These are phyloP conservation scores for Beauveria varroae DNA, from an alignment of 2,329 filamentous ascomycete genomes.

Conservation along the genomic window DNA sequence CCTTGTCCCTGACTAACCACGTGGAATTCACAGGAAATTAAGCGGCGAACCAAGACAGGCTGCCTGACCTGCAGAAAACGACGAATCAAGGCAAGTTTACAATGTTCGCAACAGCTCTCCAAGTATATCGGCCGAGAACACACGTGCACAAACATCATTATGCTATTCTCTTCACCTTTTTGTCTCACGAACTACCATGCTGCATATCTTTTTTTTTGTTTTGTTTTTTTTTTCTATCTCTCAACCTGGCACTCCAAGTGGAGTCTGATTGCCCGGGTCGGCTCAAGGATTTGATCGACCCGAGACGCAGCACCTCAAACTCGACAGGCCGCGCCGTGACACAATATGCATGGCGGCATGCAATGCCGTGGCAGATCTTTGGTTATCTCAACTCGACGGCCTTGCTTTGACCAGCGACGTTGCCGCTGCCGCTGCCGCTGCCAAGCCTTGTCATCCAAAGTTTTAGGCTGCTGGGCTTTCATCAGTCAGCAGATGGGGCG, in stretches of 20 bases:
- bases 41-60: conserved; percentile 55
- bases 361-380: not conserved
- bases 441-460: not conserved
- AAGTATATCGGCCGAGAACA: not conserved
- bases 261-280: not conserved
- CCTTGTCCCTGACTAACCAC: not conserved
- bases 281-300: not conserved
- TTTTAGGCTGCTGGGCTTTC: not conserved
- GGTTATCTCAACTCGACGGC: not conserved
- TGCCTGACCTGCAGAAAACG: conserved; percentile 55
- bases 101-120: not conserved
- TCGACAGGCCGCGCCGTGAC: not conserved
- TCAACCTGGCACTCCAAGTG: not conserved
- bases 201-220: not conserved
- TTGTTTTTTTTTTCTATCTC: not conserved
- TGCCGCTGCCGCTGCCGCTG: not conserved
- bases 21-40: conserved; percentile 46
- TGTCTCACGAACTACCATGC: not conserved
- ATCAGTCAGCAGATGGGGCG: conserved; percentile 7
- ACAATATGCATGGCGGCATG: not conserved
- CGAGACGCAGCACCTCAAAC: not conserved
- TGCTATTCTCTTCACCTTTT: not conserved
- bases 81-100: conserved; percentile 51
- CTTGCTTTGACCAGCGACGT: not conserved
- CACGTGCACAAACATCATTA: not conserved